Percentiles rank a stretch among this genome's conserved stretches.
phyloP scores from a whole-genome alignment of 441 rosid genomes.

The Sinapis alba region DNA sequence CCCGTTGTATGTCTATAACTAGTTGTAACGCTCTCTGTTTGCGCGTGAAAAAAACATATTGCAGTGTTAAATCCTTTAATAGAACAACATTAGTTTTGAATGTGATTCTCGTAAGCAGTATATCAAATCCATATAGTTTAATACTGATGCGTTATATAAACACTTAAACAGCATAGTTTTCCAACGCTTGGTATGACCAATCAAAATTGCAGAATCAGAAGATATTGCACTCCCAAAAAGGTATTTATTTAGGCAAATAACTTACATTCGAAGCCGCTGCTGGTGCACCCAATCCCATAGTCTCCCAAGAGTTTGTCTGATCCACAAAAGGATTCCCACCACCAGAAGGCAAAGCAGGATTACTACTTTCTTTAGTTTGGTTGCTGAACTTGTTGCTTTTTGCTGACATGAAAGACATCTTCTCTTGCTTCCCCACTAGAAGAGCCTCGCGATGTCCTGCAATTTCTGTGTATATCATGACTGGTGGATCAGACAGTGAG shows the following conservation, averaged over 20 bases:
- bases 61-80: neutral
- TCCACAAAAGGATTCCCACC: slow-evolving; percentile 65
- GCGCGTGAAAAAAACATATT: slow-evolving; percentile 22
- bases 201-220: neutral
- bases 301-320: slow-evolving; percentile 41
- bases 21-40: slow-evolving; percentile 26
- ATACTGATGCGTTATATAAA: neutral
- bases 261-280: slow-evolving; percentile 28
- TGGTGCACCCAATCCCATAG: slow-evolving; percentile 30
- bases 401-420: slow-evolving; percentile 65
- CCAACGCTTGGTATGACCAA: neutral
- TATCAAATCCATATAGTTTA: neutral
- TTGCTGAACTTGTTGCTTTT: slow-evolving; percentile 46
- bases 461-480: slow-evolving; percentile 79
- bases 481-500: slow-evolving; percentile 63
- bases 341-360: slow-evolving; percentile 15
- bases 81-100: slow-evolving; percentile 14
- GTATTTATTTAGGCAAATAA: slow-evolving; percentile 7
- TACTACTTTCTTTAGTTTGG: slow-evolving; percentile 14
- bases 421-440: slow-evolving; percentile 77
- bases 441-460: slow-evolving; percentile 89
- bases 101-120: neutral
- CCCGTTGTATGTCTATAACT: slow-evolving; percentile 25
- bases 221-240: neutral
- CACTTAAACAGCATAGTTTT: neutral